These are phyloP conservation scores for Pichia inconspicua DNA, from an alignment of 1,139 yeast species.

Conservation along the genomic window DNA sequence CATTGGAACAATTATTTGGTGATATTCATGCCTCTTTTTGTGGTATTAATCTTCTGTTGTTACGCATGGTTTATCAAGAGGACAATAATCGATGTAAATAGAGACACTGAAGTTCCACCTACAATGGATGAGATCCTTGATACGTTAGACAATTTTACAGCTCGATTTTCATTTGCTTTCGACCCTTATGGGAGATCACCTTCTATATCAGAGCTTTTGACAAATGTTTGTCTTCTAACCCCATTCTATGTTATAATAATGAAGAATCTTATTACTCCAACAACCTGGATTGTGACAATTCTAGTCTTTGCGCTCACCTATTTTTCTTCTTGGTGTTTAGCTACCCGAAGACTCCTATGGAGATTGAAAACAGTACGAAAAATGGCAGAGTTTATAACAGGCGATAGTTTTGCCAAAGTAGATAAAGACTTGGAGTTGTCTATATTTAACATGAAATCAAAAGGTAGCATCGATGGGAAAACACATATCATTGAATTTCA, in stretches of 20 bases:
- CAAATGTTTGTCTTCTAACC: constrained; percentile 29
- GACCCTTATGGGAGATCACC: not conserved
- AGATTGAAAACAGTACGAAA: constrained; percentile 42
- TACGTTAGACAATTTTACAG: constrained; percentile 42
- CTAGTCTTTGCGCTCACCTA: constrained; percentile 41
- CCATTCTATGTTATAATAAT: constrained; percentile 41
- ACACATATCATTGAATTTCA: constrained; percentile 42
- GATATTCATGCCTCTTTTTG: constrained; percentile 34
- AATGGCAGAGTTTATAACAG: constrained; percentile 35
- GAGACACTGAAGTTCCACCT: constrained; percentile 27
- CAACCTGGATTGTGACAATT: constrained; percentile 29
- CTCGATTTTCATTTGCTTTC: constrained; percentile 27
- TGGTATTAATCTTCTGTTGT: constrained; percentile 33
- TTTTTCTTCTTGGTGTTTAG: constrained; percentile 48
- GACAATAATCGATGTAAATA: constrained; percentile 31
- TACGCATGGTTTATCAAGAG: constrained; percentile 42
- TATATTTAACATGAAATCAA: constrained; percentile 5
- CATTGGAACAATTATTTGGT: constrained; percentile 38
- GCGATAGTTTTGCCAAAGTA: constrained; percentile 29
- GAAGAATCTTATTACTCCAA: constrained; percentile 33
- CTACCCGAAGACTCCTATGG: constrained; percentile 46
- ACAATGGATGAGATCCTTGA: constrained; percentile 51
- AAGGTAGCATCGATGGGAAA: constrained; percentile 23
- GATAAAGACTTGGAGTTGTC: constrained; percentile 17
- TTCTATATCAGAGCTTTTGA: not conserved